Evolutionary conservation across 371 early-diverging fungal genomes (phyloP), one percentile per base, ranked within the genome.

Genomic region (Mucor velutinosus): DNA sequence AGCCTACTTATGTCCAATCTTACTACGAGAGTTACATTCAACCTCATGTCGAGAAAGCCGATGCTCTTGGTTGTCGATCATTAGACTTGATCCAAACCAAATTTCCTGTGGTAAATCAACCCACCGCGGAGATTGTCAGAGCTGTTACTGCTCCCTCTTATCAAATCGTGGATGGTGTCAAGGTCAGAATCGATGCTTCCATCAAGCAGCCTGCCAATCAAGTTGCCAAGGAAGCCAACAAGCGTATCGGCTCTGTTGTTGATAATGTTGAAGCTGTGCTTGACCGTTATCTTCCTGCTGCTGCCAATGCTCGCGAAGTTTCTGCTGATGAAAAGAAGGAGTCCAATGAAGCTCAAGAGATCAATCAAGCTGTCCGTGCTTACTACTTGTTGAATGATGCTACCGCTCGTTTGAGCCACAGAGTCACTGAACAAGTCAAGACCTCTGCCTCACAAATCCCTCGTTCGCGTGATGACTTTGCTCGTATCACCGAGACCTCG

Each of bases 1-100:
- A 75, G n/a, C 76, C 84, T 33, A 78, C 78, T 51, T 82, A 81
- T 65, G 79, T 87, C 19, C 81, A 86, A 71, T 66, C 71, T 19
- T 86, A 84, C 69, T 82, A 82, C 59, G 74, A 75, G 27, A 70
- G 67, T 12, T 84, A 82, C 17, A 64, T 89, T 53, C 85, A 88
- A 68, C 80, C 82, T 53, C 87, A 87, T 49, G 70, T 90, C 12
- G 74, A 78, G 49, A 82, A 71, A 25, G 87, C 86, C 7, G 91
- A 93, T 71, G 71, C 79, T 7, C 76, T 89, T 25, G 92, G 90
- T n/a, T 81, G 84, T 58, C 77, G 82, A 56, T 90, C 92, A 2
- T 78, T 93, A 15, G 90, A 91, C 66, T 63, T 82, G 21, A 64
- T 93, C 39, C 87, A 92, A 65, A 60, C 70, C 4, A 82, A 78